Evolutionary conservation across 345 rosid genomes (phyloP).

Genomic region (Linum trigynum): DNA sequence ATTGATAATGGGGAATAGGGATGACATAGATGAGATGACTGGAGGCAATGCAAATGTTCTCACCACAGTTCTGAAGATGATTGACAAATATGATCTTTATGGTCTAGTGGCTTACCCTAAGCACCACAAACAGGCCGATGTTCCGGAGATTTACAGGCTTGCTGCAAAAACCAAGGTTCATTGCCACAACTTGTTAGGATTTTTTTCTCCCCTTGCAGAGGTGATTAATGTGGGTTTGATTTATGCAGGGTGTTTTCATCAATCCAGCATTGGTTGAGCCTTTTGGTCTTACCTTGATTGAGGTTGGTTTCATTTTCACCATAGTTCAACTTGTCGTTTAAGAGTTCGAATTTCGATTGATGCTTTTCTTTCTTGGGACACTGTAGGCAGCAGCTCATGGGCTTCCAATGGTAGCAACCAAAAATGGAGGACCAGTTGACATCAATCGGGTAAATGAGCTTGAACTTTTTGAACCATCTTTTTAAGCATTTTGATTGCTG

Average conservation of each 20-base stretch:
- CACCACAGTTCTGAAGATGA: constrained; percentile 65
- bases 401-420: constrained; percentile 96
- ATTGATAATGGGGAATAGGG: constrained; percentile 88
- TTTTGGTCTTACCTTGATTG: constrained; percentile 91
- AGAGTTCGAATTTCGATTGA: constrained; percentile 6
- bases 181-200: constrained; percentile 1
- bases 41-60: constrained; percentile 75
- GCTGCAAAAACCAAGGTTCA: constrained; percentile 81
- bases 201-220: constrained; percentile 7
- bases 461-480: not conserved
- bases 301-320: constrained; percentile 34
- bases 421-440: constrained; percentile 97
- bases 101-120: constrained; percentile 92
- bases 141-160: constrained; percentile 89
- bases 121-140: constrained; percentile 94
- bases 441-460: constrained; percentile 49
- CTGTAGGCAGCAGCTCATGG: constrained; percentile 96
- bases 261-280: constrained; percentile 98
- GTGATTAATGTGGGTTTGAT: constrained; percentile 8
- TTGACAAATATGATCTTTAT: constrained; percentile 90
- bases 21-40: constrained; percentile 78
- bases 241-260: constrained; percentile 79
- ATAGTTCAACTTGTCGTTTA: not conserved
- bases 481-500: not conserved
- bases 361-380: constrained; percentile 8